Conservation (phyloP, 257 asterid species). For the Ilex aquifolium region DNA sequence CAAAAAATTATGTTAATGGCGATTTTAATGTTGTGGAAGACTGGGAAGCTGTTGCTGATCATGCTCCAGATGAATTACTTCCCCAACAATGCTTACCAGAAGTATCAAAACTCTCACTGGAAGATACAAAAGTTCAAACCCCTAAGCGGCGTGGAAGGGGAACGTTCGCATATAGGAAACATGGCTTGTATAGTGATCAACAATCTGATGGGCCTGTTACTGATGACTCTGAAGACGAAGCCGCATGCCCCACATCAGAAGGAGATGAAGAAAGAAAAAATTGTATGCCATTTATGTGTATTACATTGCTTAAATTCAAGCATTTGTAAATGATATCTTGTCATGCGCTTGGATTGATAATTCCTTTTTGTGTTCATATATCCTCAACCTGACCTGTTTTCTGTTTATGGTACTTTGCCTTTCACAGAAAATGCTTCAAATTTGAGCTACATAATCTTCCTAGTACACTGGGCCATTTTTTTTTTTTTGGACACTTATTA, state of each 20-base stretch:
- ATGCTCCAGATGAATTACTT: slow-evolving; percentile 72
- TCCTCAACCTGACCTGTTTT: background rate
- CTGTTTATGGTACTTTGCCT: slow-evolving; percentile 2
- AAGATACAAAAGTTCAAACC: slow-evolving; percentile 41
- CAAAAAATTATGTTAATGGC: no score
- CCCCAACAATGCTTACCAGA: slow-evolving; percentile 47
- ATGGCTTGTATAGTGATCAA: slow-evolving; percentile 75
- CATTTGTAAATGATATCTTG: slow-evolving; percentile 8
- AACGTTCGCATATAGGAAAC: slow-evolving; percentile 54
- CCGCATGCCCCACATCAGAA: slow-evolving; percentile 19
- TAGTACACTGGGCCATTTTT: no score
- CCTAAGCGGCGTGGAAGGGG: slow-evolving; percentile 92
- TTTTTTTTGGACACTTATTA: no score
- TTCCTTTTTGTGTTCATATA: background rate
- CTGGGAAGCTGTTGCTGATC: slow-evolving; percentile 92
- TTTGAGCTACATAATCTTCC: no score
- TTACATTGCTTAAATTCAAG: slow-evolving; percentile 13
- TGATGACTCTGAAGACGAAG: slow-evolving; percentile 35
- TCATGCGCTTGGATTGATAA: background rate
- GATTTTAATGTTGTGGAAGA: slow-evolving; percentile 32
- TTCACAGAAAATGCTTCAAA: no score
- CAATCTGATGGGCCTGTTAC: slow-evolving; percentile 34
- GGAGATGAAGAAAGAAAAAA: slow-evolving; percentile 31
- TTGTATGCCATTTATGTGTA: slow-evolving; percentile 30
- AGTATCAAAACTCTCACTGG: slow-evolving; percentile 53